Percentiles rank a stretch among this genome's conserved stretches.
Conservation (phyloP, 2,329 filamentous ascomycete species). For the Neopestalotiopsis sp. region DNA sequence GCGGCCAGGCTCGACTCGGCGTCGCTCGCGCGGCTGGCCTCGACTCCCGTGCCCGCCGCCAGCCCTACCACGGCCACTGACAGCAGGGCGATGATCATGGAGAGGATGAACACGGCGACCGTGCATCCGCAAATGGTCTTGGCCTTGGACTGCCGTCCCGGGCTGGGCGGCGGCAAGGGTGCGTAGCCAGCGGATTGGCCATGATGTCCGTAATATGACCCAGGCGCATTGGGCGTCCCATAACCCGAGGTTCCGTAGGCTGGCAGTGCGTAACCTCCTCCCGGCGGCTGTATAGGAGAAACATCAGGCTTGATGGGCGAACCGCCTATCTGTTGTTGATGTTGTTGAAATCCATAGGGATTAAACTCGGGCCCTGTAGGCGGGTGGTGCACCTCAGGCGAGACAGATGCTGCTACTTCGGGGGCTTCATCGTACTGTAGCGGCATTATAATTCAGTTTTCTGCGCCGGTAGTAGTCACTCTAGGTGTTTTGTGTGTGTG, state of each 20-base stretch:
- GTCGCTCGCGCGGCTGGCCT: conserved; percentile 44
- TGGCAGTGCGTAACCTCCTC: not conserved
- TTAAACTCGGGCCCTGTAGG: conserved; percentile 30
- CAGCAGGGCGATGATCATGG: conserved; percentile 45
- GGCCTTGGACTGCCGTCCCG: conserved; percentile 23
- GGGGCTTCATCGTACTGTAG: conserved; percentile 38
- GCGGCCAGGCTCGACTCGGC: conserved; percentile 40
- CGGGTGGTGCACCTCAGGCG: conserved; percentile 39
- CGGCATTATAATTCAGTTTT: not conserved
- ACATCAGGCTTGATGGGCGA: conserved; percentile 27
- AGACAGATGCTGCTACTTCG: conserved; percentile 31
- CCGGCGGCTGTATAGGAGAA: conserved; percentile 19
- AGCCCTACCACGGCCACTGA: conserved; percentile 49
- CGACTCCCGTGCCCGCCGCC: conserved; percentile 50
- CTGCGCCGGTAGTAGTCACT: not conserved
- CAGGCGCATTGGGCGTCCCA: conserved; percentile 21
- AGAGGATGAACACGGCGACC: conserved; percentile 46
- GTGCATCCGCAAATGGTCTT: conserved; percentile 42
- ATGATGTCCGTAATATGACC: conserved; percentile 29
- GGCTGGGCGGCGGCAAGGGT: conserved; percentile 20
- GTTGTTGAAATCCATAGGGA: conserved; percentile 20
- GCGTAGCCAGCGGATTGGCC: conserved; percentile 26
- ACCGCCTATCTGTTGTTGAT: conserved; percentile 11
- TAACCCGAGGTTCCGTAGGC: conserved; percentile 18
- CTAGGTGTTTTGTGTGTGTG: not conserved